Evolutionary conservation across 1,139 yeast species (phyloP).

Genomic region (Tardiomyces digboiensis): DNA sequence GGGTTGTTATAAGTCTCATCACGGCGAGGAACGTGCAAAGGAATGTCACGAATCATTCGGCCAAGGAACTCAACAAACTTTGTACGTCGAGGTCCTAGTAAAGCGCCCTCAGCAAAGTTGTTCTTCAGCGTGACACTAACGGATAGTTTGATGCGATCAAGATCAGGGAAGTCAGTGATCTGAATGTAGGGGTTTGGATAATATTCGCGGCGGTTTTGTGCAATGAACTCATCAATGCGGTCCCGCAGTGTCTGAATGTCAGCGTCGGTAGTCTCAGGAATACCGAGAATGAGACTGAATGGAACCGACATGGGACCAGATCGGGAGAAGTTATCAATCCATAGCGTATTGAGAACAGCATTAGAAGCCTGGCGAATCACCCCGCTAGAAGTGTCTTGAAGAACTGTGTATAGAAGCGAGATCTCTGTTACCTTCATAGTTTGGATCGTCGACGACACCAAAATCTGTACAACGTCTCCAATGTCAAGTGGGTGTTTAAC

Average conservation of each 20-base stretch:
- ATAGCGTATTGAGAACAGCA: slow-evolving; percentile 27
- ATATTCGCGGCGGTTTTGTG: slow-evolving; percentile 28
- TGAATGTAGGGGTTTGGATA: slow-evolving; percentile 25
- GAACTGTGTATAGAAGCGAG: slow-evolving; percentile 30
- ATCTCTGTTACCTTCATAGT: slow-evolving; percentile 26
- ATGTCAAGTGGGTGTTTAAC: slow-evolving; percentile 36
- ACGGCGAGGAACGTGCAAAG: slow-evolving; percentile 27
- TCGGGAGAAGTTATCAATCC: slow-evolving; percentile 31
- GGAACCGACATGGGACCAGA: slow-evolving; percentile 27
- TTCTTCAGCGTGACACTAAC: slow-evolving; percentile 23
- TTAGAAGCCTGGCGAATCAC: slow-evolving; percentile 30
- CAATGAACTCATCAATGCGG: slow-evolving; percentile 23
- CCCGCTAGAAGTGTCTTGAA: slow-evolving; percentile 21
- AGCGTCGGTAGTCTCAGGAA: slow-evolving; percentile 30
- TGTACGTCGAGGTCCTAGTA: slow-evolving; percentile 24
- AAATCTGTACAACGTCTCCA: slow-evolving; percentile 31
- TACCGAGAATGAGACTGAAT: slow-evolving; percentile 21
- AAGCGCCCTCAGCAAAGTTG: slow-evolving; percentile 26
- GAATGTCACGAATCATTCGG: slow-evolving; percentile 24
- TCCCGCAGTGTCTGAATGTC: slow-evolving; percentile 25
- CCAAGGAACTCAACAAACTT: slow-evolving; percentile 23
- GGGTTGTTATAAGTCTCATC: slow-evolving; percentile 27
- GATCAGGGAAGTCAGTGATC: slow-evolving; percentile 25
- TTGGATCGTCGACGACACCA: slow-evolving; percentile 8
- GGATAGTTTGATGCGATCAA: slow-evolving; percentile 25